A percentile compares a stretch with the other conserved stretches of the same genome.
Conservation (phyloP, 2,329 filamentous ascomycete genomes). For the Beauveria caledonica region DNA sequence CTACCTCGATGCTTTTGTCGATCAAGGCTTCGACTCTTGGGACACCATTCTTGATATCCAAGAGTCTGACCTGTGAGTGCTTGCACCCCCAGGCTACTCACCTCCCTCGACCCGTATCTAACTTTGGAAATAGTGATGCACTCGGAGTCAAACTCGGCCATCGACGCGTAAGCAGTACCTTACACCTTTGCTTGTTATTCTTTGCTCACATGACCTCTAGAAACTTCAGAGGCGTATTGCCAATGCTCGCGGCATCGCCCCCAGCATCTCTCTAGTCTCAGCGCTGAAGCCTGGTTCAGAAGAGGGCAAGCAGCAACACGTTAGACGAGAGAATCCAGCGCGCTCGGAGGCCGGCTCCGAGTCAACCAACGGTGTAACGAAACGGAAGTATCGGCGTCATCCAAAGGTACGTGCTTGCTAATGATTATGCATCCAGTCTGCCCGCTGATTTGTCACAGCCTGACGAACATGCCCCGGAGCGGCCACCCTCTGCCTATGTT, state of each 20-base stretch:
- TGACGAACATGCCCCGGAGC: conserved; percentile 71
- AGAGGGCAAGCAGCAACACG: conserved; percentile 44
- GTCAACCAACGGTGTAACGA: conserved; percentile 36
- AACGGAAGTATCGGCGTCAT: conserved; percentile 70
- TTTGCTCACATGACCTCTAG: conserved; percentile 31
- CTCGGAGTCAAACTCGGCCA: conserved; percentile 75
- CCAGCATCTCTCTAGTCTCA: conserved; percentile 43
- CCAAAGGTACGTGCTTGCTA: conserved; percentile 51
- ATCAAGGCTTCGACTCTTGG: conserved; percentile 81
- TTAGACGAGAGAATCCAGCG: conserved; percentile 36
- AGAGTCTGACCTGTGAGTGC: conserved; percentile 67
- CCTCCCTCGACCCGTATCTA: neutral
- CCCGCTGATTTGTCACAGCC: conserved; percentile 35
- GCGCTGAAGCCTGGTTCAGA: conserved; percentile 42
- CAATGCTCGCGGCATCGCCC: conserved; percentile 57
- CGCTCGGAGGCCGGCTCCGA: conserved; percentile 40
- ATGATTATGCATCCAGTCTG: neutral
- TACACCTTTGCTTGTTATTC: conserved; percentile 11
- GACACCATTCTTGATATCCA: conserved; percentile 77
- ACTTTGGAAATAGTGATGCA: conserved; percentile 46
- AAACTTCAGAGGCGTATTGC: conserved; percentile 80
- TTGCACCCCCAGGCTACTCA: neutral
- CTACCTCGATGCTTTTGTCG: conserved; percentile 63
- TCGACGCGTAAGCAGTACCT: conserved; percentile 52
- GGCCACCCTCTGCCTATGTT: conserved; percentile 75